Base-by-base conservation (phyloP, 805 yeast species). In the Metschnikowia cerradonensis region DNA sequence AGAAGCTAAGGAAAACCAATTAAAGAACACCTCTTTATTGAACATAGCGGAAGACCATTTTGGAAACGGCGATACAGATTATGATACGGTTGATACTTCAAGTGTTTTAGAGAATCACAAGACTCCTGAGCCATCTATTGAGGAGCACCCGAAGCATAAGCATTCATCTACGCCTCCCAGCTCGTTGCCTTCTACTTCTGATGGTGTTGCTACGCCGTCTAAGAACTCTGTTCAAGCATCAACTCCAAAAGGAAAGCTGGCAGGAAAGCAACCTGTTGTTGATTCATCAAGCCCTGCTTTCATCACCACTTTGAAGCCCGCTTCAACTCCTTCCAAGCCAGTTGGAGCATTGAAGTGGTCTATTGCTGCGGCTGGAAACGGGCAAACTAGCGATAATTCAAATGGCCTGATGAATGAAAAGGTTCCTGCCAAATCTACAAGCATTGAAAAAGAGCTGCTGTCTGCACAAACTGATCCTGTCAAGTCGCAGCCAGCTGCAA, bases 271-370 rank as follows among this genome's bases (percentile, higher is more conserved):
- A 14, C 48, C 47, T 6, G 30, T 42, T 26, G 38, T 67, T 7
- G 76, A 72, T 15, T 49, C 65, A 5, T 53, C 71, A 0, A 69
- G 70, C 40, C 73, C 76, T 3, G 77, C 68, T 4, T 72, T 73
- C 31, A 66, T 73, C 34, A 72, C 72, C 46, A 71, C 70, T 6
- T 63, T 79, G 55, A 80, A 78, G 59, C 85, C 86, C 1, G 83
- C 85, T 1, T 67, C 79, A 3, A 70, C 79, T 5, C 85, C 84
- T 11, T 65, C 76, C 1, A 76, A 76, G 57, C 81, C 82, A 7
- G 71, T 77, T 7, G 81, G 81, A 13, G 80, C 77, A 44, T 64
- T 81, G 48, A 81, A 81, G 60, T 81, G 83, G 73, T 72, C 84
- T 0, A 69, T 81, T 1, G 82, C 82, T 4, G 83, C 82, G 4